Conservation (phyloP, 306 rosid species). For the Geum urbanum region DNA sequence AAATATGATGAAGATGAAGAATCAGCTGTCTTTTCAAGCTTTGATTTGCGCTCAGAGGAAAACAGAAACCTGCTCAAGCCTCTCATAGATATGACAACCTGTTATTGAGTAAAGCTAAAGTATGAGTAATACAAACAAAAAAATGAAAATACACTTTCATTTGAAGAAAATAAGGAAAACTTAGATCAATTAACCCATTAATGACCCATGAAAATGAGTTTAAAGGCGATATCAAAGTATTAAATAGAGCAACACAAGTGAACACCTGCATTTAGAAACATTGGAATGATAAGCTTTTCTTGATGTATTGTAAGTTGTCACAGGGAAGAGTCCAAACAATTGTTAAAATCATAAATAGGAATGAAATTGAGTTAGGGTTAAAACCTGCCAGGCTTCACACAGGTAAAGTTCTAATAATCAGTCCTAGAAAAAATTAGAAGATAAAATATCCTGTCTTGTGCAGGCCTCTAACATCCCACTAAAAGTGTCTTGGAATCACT, state of each 20-base stretch:
- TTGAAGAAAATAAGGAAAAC: constrained; percentile 25
- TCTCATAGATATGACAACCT: constrained; percentile 76
- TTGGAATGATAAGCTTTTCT: constrained; percentile 27
- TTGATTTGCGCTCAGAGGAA: constrained; percentile 50
- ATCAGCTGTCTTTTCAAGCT: constrained; percentile 31
- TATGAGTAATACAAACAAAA: not conserved
- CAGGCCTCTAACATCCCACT: too few relatives aligned
- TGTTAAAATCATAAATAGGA: too few relatives aligned
- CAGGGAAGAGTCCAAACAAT: not conserved
- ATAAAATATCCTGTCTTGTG: too few relatives aligned
- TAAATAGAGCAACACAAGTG: constrained; percentile 96
- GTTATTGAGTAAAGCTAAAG: constrained; percentile 22
- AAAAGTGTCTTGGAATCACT: too few relatives aligned
- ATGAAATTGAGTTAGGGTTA: not conserved
- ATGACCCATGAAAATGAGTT: constrained; percentile 94
- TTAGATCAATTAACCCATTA: constrained; percentile 93
- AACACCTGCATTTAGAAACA: constrained; percentile 66
- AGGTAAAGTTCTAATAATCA: too few relatives aligned
- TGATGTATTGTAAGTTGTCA: constrained; percentile 2
- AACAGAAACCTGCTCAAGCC: constrained; percentile 78
- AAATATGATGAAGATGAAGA: constrained; percentile 31
- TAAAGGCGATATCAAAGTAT: constrained; percentile 31
- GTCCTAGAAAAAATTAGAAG: too few relatives aligned
- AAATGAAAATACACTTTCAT: constrained; percentile 2
- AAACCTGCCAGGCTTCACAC: not conserved